Evolutionary conservation across 2,329 filamentous ascomycete species (phyloP), one percentile per base, ranked within the genome.

Genomic region (Didymosphaeria variabile): DNA sequence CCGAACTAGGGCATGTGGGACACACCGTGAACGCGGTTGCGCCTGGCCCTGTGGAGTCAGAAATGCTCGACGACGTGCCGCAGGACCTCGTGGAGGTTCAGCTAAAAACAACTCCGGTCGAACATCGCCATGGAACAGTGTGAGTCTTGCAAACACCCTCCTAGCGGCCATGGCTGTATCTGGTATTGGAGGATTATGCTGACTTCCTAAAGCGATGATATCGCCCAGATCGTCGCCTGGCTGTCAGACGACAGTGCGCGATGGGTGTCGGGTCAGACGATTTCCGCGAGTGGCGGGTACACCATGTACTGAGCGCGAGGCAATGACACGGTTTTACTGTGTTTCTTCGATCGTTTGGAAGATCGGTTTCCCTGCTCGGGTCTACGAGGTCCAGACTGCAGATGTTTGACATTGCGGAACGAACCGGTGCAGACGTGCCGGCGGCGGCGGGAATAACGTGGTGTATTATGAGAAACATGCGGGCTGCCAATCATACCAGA

Each of bases 21-120:
- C 85, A 85, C 60, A 89, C 87, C 0, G 87, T 88, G 29, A 90
- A 90, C 65, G 80, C 82, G 0, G 83, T 90, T 2, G 84, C 83
- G 21, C 86, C 87, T 0, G 88, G 88, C 0, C 86, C 87, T 0
- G 84, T 88, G 6, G 75, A 84, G 73, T 88, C 81, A 32, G 86
- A 87, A 8, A 83, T 90, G 82, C 70, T 88, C 26, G 82, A 83
- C 17, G 79, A 83, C 17, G 83, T 87, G 13, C 82, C 83, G 0
- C 70, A 78, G 56, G 81, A 83, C 0, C 76, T 86, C 13, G 75
- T 86, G 2, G 79, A 83, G 32, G 76, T 79, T 67, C 83, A 87
- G 73, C 82, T 79, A 74, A 76, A 79, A 61, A 73, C 75, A 21
- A 90, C 86, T 6, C 81, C 85, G 0, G 77, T 88, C 0, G 77